A percentile compares a stretch with the other conserved stretches of the same genome.
phyloP scores from a whole-genome alignment of 805 yeast genomes.

The Aciculoconidium aculeatum region DNA sequence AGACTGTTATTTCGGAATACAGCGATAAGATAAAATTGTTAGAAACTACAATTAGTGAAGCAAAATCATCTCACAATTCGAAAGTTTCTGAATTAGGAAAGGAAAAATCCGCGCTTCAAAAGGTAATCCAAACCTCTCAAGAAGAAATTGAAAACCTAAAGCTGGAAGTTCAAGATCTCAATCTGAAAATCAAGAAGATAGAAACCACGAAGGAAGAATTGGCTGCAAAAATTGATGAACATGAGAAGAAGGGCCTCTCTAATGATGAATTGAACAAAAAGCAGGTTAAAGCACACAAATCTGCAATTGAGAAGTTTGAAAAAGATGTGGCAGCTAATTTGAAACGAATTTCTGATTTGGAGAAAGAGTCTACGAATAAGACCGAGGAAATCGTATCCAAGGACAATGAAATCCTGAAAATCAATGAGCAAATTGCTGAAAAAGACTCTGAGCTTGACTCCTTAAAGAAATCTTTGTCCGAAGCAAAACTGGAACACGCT shows the following conservation, averaged over 20 bases:
- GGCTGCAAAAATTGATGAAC: background rate
- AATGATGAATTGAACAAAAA: background rate
- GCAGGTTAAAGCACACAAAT: background rate
- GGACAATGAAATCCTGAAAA: no score
- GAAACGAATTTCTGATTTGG: no score
- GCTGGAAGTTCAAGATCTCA: slow-evolving; percentile 9
- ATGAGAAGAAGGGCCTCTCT: slow-evolving; percentile 1
- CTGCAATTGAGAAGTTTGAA: background rate
- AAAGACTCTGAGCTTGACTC: no score
- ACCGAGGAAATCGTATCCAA: no score
- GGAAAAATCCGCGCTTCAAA: slow-evolving; percentile 8
- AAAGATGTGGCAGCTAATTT: no score
- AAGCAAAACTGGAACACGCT: no score
- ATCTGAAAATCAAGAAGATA: slow-evolving; percentile 5
- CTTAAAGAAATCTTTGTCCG: no score
- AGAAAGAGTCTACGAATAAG: no score
- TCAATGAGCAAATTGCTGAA: no score
- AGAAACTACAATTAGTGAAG: slow-evolving; percentile 26
- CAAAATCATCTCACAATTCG: slow-evolving; percentile 11
- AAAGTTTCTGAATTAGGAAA: slow-evolving; percentile 4
- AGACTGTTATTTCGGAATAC: slow-evolving; percentile 44
- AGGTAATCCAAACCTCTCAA: slow-evolving; percentile 5
- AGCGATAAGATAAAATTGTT: slow-evolving; percentile 38
- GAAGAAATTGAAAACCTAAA: slow-evolving; percentile 10
- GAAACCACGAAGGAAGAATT: no score